Base-by-base conservation (phyloP, 1,139 yeast genomes). In the Arxiozyma bovina region DNA sequence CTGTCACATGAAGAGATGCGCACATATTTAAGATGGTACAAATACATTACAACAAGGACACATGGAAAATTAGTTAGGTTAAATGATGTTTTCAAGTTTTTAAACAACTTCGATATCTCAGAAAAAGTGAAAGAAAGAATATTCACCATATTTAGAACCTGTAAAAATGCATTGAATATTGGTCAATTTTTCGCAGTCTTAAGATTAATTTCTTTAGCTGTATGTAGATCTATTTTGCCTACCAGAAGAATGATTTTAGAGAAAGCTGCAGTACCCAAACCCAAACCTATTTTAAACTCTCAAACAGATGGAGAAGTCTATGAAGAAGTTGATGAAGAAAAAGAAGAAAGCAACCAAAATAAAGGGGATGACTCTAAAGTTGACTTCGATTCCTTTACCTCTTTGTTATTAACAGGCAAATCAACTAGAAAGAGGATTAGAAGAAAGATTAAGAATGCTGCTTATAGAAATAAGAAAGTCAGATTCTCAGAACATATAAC, bases 21-120 rank as follows among this genome's bases (percentile, higher is more conserved):
- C 62, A 85, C 93, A 0, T 86, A 86, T 67, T 74, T 85, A 67
- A 72, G 93, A 61, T 86, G 94, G 94, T 86, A 85, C 65, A 81
- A 83, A 62, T 85, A 83, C 63, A 82, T 86, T 18, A 75, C 82
- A 48, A 77, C 83, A 17, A 75, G 87, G 51, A 74, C 76, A 48
- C 79, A 78, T 59, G 73, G 79, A 45, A 75, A 83, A 59, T 72
- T 86, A 41, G 79, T 85, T 21, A 72, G 80, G 15, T 70, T 86
- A 62, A 72, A 70, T 1, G 93, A 86, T 62, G 86, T 86, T 8
- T 85, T 81, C 69, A 74, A 69, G 50, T 86, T 86, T 61, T 70
- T 86, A 55, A 68, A 74, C 57, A 86, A 86, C 66, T 86, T 86
- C 70, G 77, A 75, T 57, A 72, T 86, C 20, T 64, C 80, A 0